Evolutionary conservation across 108 stramenopile species (phyloP), one percentile per base, ranked within the genome.

Genomic region (Cyclotella atomus): DNA sequence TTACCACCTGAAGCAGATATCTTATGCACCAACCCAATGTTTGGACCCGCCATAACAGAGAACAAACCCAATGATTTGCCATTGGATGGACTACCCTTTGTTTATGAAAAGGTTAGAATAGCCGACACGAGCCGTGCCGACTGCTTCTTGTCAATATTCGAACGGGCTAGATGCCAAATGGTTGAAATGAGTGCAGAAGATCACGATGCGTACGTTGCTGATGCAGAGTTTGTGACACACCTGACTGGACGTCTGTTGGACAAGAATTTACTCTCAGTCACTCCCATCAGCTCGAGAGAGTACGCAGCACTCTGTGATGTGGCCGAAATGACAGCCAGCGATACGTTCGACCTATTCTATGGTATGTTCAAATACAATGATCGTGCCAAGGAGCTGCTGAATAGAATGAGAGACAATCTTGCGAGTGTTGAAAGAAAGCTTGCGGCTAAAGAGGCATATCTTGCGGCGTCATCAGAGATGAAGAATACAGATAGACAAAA

Each of bases 191-290:
- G 87, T 14, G 90, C 95, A 14, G 94, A 94, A 44, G 84, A 92
- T 60, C 96, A 97, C 59, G 97, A 98, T 76, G 81, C 76, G 27
- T 89, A 95, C 44, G 89, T 93, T 9, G 96, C 95, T 6, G 94
- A 98, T 84, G 93, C 96, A 28, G 95, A 97, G 73, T 98, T 98
- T 77, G 93, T 98, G 35, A 95, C 97, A 8, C 97, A 97, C 68
- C 59, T 98, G 76, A 87, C 91, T 34, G 97, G 97, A 36, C 93
- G 97, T 49, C 69, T 97, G n/a, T 80, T 98, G 29, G 87, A 91
- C 68, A 75, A 83, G 19, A 82, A 96, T 55, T 69, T 95, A 49
- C 82, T 98, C 1, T 88, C 93, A 36, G 89, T 89, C 12, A 93
- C 96, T 47, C 96, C 96, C 15, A 94, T 98, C 46, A 83, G 87